These are phyloP conservation scores for Lentithecium fluviatile DNA, from an alignment of 495 filamentous ascomycete genomes.

Conservation along the genomic window DNA sequence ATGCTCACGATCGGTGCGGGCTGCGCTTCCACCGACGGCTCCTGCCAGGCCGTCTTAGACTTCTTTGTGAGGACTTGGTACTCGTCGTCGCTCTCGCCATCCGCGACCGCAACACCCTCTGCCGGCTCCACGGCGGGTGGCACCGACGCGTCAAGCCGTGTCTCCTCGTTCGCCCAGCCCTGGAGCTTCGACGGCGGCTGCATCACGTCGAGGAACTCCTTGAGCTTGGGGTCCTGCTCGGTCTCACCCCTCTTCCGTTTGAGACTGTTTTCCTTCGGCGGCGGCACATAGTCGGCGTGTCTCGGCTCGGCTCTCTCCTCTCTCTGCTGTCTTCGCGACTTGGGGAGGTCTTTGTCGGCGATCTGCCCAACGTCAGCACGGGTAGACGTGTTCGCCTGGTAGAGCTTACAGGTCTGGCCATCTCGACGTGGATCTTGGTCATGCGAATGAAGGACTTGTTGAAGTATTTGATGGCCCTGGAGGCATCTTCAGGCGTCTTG, in stretches of 20 bases:
- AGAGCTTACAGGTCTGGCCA: slow-evolving; percentile 78
- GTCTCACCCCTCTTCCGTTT: slow-evolving; percentile 57
- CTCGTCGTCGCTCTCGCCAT: slow-evolving; percentile 61
- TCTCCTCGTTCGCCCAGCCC: slow-evolving; percentile 63
- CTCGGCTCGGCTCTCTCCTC: slow-evolving; percentile 41
- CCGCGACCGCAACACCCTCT: slow-evolving; percentile 37
- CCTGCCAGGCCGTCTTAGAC: slow-evolving; percentile 28
- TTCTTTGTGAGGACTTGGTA: slow-evolving; percentile 60
- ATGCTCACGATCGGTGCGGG: not conserved
- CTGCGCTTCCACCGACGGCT: not conserved
- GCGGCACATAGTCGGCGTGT: slow-evolving; percentile 14
- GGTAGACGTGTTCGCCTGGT: not conserved
- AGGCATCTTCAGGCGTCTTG: slow-evolving; percentile 75
- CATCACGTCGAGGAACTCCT: slow-evolving; percentile 87
- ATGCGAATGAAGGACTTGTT: slow-evolving; percentile 92
- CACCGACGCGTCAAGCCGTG: slow-evolving; percentile 35
- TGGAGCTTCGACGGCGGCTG: slow-evolving; percentile 64
- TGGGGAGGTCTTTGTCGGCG: slow-evolving; percentile 29
- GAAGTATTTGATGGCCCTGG: slow-evolving; percentile 85
- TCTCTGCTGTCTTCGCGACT: slow-evolving; percentile 43
- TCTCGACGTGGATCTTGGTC: slow-evolving; percentile 91
- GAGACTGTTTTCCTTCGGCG: slow-evolving; percentile 39
- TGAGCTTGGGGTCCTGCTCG: slow-evolving; percentile 69
- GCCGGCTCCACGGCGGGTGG: not conserved
- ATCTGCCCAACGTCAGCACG: slow-evolving; percentile 12